phyloP scores from a whole-genome alignment of 352 stramenopile species.

The Phytophthora palmivora region DNA sequence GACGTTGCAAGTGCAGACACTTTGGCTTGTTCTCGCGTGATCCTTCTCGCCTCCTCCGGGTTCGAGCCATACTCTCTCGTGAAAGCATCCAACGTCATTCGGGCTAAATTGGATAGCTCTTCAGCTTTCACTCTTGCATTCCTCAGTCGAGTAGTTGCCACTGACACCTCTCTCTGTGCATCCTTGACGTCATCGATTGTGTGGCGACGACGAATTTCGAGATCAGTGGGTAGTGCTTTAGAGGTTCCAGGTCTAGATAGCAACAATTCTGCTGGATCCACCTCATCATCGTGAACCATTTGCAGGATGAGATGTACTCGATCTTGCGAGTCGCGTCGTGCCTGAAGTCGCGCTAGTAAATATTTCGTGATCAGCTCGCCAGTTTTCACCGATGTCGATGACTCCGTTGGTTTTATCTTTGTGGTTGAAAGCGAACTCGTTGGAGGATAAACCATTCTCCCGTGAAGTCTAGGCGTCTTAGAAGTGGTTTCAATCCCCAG shows the following conservation, averaged over 20 bases:
- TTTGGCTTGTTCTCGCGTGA: conserved; percentile 17
- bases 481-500: conserved; percentile 35
- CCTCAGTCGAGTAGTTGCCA: conserved; percentile 75
- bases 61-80: conserved; percentile 35
- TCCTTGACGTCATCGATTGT: conserved; percentile 84
- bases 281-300: conserved; percentile 72
- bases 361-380: conserved; percentile 71
- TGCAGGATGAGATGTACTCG: conserved; percentile 65
- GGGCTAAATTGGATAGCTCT: conserved; percentile 75
- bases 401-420: conserved; percentile 15
- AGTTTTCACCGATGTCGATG: conserved; percentile 26
- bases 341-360: conserved; percentile 75
- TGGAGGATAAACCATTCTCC: conserved; percentile 28
- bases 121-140: conserved; percentile 78
- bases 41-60: conserved; percentile 2
- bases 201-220: conserved; percentile 72
- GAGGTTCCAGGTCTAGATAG: conserved; percentile 21
- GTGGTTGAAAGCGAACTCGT: conserved; percentile 6
- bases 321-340: conserved; percentile 52
- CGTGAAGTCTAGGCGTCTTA: conserved; percentile 17
- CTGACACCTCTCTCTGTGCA: conserved; percentile 72
- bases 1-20: conserved; percentile 27
- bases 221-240: conserved; percentile 49
- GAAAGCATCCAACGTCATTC: conserved; percentile 71
- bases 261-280: conserved; percentile 58